Evolutionary conservation across 345 rosid genomes (phyloP).

Genomic region (Brassica napus): DNA sequence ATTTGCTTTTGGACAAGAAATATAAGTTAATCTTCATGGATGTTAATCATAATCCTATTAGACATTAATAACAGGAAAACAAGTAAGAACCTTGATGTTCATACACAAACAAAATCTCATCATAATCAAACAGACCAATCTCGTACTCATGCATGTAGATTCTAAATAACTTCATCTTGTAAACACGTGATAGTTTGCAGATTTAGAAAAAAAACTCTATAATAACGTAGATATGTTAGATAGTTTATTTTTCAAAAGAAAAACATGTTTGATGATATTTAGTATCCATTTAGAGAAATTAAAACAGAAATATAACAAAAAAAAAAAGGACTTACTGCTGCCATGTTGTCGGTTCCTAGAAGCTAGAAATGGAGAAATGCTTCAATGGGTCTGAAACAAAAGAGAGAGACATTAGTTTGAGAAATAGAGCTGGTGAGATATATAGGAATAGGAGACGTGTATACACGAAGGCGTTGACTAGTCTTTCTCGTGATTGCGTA

Average conservation of each 20-base stretch:
- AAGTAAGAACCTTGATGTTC: not conserved
- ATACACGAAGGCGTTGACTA: conserved; percentile 38
- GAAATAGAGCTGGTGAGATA: not conserved
- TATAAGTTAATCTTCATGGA: not conserved
- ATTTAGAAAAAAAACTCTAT: not conserved
- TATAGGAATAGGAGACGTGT: conserved; percentile 27
- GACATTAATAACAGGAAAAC: not conserved
- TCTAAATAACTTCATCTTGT: not conserved
- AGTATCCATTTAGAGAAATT: not conserved
- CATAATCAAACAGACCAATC: not conserved
- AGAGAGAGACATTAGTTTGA: not conserved
- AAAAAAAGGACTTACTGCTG: conserved; percentile 27
- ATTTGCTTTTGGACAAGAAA: not conserved
- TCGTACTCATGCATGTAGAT: not conserved
- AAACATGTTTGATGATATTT: not conserved
- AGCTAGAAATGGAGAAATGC: conserved; percentile 24
- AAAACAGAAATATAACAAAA: not conserved
- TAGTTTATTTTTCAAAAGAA: not conserved
- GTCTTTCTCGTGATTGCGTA: conserved; percentile 14
- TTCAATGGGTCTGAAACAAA: not conserved
- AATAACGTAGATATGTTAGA: not conserved
- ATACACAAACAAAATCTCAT: conserved; percentile 2
- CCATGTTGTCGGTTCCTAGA: conserved; percentile 21
- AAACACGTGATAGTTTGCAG: not conserved
- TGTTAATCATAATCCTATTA: not conserved